A percentile compares a stretch with the other conserved stretches of the same genome.
These are phyloP conservation scores for Paraphoma chrysanthemicola DNA, from an alignment of 2,329 filamentous ascomycete species.

Conservation along the genomic window DNA sequence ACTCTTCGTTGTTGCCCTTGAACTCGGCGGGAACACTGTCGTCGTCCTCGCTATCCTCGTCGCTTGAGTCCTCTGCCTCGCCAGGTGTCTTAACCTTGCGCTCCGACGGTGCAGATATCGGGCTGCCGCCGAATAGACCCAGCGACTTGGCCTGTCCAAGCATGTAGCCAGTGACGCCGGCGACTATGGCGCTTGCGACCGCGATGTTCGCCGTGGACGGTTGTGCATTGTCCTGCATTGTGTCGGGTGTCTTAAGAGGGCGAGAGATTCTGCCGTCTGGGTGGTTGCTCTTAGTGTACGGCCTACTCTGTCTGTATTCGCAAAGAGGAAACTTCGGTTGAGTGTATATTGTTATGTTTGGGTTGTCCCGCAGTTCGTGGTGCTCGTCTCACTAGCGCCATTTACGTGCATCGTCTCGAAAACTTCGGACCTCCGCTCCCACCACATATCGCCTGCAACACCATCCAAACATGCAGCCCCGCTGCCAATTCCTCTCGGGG, in stretches of 20 bases:
- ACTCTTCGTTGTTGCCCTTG: conserved; percentile 72
- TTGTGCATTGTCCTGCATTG: conserved; percentile 49
- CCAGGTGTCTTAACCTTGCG: conserved; percentile 20
- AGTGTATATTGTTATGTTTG: neutral
- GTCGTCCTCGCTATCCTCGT: conserved; percentile 35
- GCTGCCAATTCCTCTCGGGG: conserved; percentile 38
- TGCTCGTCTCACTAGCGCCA: too few species aligned
- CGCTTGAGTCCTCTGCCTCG: conserved; percentile 37
- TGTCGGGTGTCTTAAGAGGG: neutral
- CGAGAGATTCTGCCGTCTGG: neutral
- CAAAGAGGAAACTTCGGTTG: too few species aligned
- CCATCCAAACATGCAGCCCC: conserved; percentile 33
- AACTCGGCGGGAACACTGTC: conserved; percentile 52
- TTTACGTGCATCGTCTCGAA: conserved; percentile 12
- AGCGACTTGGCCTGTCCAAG: conserved; percentile 70
- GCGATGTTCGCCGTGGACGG: conserved; percentile 67
- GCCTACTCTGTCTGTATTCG: too few species aligned
- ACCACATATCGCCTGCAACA: conserved; percentile 2
- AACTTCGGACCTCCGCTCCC: conserved; percentile 35
- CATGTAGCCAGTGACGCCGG: conserved; percentile 79
- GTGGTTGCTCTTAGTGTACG: too few species aligned
- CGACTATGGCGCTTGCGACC: conserved; percentile 75
- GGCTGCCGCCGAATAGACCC: conserved; percentile 71
- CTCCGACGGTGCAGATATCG: conserved; percentile 35
- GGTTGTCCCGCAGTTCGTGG: conserved; percentile 1